Conservation (phyloP, 305 asterid genomes). For the Ilex paraguariensis region DNA sequence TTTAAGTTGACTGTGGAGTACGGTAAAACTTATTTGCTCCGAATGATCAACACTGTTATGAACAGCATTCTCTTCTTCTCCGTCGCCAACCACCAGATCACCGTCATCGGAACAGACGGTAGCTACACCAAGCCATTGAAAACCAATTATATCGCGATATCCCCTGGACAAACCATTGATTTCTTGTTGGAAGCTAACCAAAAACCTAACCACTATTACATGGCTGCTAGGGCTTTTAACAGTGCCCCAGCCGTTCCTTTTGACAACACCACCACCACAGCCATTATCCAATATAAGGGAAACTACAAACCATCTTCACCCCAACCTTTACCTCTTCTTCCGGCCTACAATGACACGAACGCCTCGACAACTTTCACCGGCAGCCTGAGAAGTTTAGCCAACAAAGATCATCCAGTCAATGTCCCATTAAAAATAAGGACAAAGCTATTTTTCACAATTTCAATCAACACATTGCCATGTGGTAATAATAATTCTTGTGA, state of each 20-base stretch:
- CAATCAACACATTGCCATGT: constrained; percentile 45
- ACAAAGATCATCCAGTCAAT: constrained; percentile 22
- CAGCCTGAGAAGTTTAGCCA: constrained; percentile 44
- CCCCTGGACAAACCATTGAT: constrained; percentile 65
- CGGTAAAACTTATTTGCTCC: constrained; percentile 20
- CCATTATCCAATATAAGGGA: constrained; percentile 26
- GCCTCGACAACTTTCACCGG: constrained; percentile 33
- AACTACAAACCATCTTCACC: neutral
- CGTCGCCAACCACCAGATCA: constrained; percentile 21
- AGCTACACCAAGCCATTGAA: constrained; percentile 26
- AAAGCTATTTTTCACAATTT: constrained; percentile 30
- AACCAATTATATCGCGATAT: constrained; percentile 14
- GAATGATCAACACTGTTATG: constrained; percentile 23
- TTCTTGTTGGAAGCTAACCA: constrained; percentile 44
- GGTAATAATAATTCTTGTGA: constrained; percentile 22
- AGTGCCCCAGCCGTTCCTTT: constrained; percentile 14
- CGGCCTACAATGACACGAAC: constrained; percentile 37
- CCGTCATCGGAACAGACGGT: constrained; percentile 29
- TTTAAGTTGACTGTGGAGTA: constrained; percentile 9
- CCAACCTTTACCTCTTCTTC: constrained; percentile 36
- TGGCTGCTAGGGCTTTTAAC: constrained; percentile 51
- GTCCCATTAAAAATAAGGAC: constrained; percentile 36
- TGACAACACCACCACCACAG: constrained; percentile 54
- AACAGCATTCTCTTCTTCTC: constrained; percentile 21
- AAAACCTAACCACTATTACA: constrained; percentile 30